Conservation (phyloP, 306 rosid genomes). For the Dalbergia oliveri region DNA sequence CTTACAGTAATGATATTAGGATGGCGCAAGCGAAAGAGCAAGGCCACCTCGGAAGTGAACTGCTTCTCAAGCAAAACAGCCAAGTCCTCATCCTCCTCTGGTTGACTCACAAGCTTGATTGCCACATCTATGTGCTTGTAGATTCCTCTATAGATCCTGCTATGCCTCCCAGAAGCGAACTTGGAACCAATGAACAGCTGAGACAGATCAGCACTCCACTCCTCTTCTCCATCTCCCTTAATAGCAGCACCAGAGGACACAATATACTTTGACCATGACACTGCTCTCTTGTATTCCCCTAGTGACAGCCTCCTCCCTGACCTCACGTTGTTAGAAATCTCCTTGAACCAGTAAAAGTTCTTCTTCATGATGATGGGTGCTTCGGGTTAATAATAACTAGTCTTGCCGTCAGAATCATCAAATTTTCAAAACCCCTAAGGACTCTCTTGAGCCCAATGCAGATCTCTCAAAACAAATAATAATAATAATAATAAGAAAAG, state of each 20-base stretch:
- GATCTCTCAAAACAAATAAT: background rate
- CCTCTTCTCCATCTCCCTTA: slow-evolving; percentile 84
- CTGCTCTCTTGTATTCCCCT: slow-evolving; percentile 88
- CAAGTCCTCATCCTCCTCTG: slow-evolving; percentile 84
- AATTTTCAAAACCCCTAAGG: slow-evolving; percentile 13
- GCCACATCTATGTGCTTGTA: slow-evolving; percentile 94
- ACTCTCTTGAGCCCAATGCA: slow-evolving; percentile 33
- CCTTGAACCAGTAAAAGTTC: slow-evolving; percentile 72
- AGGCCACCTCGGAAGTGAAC: slow-evolving; percentile 89
- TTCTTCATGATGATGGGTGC: slow-evolving; percentile 57
- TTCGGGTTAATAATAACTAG: slow-evolving; percentile 7
- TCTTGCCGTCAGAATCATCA: slow-evolving; percentile 43
- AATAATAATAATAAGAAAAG: background rate
- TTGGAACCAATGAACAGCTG: slow-evolving; percentile 83
- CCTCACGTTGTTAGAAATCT: slow-evolving; percentile 66
- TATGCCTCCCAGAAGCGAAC: slow-evolving; percentile 92
- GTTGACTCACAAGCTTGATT: slow-evolving; percentile 91
- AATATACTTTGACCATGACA: slow-evolving; percentile 96
- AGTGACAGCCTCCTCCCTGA: slow-evolving; percentile 74
- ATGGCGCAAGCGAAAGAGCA: slow-evolving; percentile 81
- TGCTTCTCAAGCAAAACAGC: slow-evolving; percentile 79
- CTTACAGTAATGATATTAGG: slow-evolving; percentile 96
- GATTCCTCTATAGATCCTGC: slow-evolving; percentile 93
- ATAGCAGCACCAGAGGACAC: slow-evolving; percentile 93
- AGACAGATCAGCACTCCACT: slow-evolving; percentile 97